These are phyloP conservation scores for Coniochaeta hoffmannii DNA, from an alignment of 2,329 filamentous ascomycete species.

Conservation along the genomic window DNA sequence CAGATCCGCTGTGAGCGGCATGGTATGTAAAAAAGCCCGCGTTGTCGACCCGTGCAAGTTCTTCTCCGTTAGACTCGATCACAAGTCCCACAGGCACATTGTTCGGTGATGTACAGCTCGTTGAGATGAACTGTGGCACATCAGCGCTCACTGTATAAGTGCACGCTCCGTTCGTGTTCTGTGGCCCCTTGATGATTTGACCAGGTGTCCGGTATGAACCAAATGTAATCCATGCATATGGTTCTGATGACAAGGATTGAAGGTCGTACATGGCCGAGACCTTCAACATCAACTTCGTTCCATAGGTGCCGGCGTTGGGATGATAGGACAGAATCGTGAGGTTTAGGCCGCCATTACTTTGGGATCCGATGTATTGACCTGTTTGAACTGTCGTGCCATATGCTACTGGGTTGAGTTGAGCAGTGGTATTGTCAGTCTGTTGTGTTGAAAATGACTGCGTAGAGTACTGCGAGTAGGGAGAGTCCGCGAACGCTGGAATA, in stretches of 20 bases:
- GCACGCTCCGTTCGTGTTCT: constrained; percentile 50
- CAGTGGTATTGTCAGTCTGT: constrained; percentile 40
- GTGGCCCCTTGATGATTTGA: constrained; percentile 53
- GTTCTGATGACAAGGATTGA: constrained; percentile 43
- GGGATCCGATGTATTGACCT: constrained; percentile 57
- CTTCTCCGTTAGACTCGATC: constrained; percentile 44
- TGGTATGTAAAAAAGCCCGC: constrained; percentile 38
- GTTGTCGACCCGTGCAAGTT: constrained; percentile 41
- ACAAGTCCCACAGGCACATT: constrained; percentile 49
- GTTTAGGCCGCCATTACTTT: constrained; percentile 49
- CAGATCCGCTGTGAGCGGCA: constrained; percentile 16
- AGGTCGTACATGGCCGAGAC: constrained; percentile 72
- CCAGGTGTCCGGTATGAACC: constrained; percentile 68
- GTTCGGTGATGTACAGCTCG: constrained; percentile 35
- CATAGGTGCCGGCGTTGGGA: constrained; percentile 60
- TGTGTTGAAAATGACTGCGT: constrained; percentile 38
- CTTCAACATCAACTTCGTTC: constrained; percentile 66
- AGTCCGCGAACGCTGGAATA: constrained; percentile 30
- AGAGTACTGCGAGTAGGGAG: constrained; percentile 45
- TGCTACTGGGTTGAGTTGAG: constrained; percentile 47
- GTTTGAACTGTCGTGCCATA: constrained; percentile 56
- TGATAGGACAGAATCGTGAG: constrained; percentile 55
- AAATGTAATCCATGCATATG: constrained; percentile 63
- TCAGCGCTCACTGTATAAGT: constrained; percentile 67
- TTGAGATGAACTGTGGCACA: constrained; percentile 54